Base-by-base conservation (phyloP, 345 rosid species). In the Gossypium australe region DNA sequence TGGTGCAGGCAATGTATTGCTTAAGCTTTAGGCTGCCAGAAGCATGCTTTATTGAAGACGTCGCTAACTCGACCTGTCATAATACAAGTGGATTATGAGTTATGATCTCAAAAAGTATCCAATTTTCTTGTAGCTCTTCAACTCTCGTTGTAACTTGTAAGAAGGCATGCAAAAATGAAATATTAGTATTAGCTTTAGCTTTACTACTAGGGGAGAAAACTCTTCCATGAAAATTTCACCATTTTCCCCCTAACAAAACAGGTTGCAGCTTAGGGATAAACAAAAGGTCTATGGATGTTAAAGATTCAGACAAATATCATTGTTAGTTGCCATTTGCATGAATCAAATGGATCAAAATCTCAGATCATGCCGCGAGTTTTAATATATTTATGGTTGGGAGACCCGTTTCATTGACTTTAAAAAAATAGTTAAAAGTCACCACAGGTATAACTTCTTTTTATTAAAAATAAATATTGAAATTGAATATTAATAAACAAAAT, bases 1-100 rank as follows among this genome's bases (percentile, higher is more conserved):
- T 34, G 49, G 44, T 80, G 83, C 89, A 95, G 99, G 98, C 97
- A 2, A 95, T 95, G 99, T 93, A 70, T 87, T 95, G 99, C 82
- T 82, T 95, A 76, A 93, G 96, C 83, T 95, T 95, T 80, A 85
- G 88, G 87, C 86, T 95, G 66, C 90, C 98, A 48, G 97, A 89
- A 82, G 89, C 86, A 71, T 90, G 98, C 83, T 82, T 88, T 80
- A 76, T 38, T 48, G 87, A 86, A 66, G 87, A 85, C 61, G 11
- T 44, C 18, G 11, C 27, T 20, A 20, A 44, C 49, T 16, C 38
- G 11, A 55, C 16, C 22, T 18, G 71, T 58, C 71, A 65, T 22
- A 64, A 77, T 8, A 49, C 60, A 0, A 17, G 3, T 22, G 47
- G 3, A 3, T 61, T 60, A 17, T 60, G 38, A 60, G 29, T 44